Percentiles rank a stretch among this genome's conserved stretches.
Conservation (phyloP, 2,329 filamentous ascomycete species). For the Myriangium duriaei region DNA sequence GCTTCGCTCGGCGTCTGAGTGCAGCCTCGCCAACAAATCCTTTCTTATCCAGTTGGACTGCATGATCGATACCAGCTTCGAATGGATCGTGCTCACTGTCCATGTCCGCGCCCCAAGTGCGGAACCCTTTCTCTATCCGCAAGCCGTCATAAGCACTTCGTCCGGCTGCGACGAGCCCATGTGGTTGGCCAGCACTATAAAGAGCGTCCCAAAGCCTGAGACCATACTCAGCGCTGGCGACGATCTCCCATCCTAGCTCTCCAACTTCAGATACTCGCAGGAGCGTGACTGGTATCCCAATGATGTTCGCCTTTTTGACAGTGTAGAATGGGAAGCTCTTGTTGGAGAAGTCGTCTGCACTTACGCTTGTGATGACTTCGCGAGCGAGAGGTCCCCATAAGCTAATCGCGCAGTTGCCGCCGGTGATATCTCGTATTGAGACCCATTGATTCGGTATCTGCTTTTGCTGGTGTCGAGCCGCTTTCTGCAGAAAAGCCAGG, state of each 20-base stretch:
- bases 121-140: slow-evolving; percentile 47
- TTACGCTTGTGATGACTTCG: slow-evolving; percentile 38
- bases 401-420: slow-evolving; percentile 47
- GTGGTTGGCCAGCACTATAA: slow-evolving; percentile 40
- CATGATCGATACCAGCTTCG: slow-evolving; percentile 43
- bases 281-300: slow-evolving; percentile 43
- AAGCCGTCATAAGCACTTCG: slow-evolving; percentile 46
- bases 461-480: slow-evolving; percentile 39
- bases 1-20: slow-evolving; percentile 30
- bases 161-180: slow-evolving; percentile 47
- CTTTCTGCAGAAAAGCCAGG: slow-evolving; percentile 40
- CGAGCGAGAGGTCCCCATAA: slow-evolving; percentile 48
- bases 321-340: slow-evolving; percentile 38
- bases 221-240: slow-evolving; percentile 47
- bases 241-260: slow-evolving; percentile 51
- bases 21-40: slow-evolving; percentile 42
- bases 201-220: slow-evolving; percentile 47
- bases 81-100: slow-evolving; percentile 49
- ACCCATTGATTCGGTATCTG: slow-evolving; percentile 31
- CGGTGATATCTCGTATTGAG: slow-evolving; percentile 47
- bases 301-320: slow-evolving; percentile 37
- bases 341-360: slow-evolving; percentile 34
- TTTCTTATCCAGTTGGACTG: slow-evolving; percentile 36
- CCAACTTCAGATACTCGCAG: slow-evolving; percentile 49
- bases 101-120: slow-evolving; percentile 46